phyloP scores from a whole-genome alignment of 805 yeast genomes.

The Wickerhamomyces strasburgensis region DNA sequence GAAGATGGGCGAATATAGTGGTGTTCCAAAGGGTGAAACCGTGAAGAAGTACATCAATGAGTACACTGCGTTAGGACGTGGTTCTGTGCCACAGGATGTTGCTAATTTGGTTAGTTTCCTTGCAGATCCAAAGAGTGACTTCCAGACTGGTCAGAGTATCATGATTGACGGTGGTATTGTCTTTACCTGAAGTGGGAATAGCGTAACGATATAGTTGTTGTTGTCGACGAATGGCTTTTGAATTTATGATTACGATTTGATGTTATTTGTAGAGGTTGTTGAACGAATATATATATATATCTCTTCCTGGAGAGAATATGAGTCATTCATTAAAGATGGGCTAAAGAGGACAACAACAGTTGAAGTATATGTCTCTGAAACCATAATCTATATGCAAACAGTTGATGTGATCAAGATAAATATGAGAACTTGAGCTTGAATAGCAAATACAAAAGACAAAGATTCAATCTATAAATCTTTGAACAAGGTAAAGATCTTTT shows the following conservation, averaged over 20 bases:
- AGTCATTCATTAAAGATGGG: no score
- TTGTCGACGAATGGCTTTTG: no score
- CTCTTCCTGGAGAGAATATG: no score
- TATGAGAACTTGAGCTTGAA: no score
- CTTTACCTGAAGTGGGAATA: slow-evolving; percentile 10
- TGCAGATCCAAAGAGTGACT: slow-evolving; percentile 31
- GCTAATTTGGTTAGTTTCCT: slow-evolving; percentile 32
- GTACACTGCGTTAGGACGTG: slow-evolving; percentile 31
- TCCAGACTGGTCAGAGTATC: slow-evolving; percentile 32
- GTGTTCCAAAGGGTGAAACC: slow-evolving; percentile 26
- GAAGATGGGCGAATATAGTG: slow-evolving; percentile 22
- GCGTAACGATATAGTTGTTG: background rate
- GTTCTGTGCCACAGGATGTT: slow-evolving; percentile 32
- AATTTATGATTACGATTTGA: no score
- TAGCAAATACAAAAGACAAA: no score
- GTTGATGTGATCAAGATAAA: background rate
- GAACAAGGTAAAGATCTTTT: slow-evolving; percentile 53
- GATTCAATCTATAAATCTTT: slow-evolving; percentile 22
- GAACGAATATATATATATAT: no score
- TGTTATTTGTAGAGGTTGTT: no score
- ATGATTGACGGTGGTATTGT: slow-evolving; percentile 35
- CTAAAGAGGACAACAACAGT: background rate
- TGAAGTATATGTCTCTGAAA: background rate
- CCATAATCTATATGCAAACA: background rate
- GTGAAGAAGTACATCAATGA: slow-evolving; percentile 21